Percentiles rank a stretch among this genome's conserved stretches.
Conservation (phyloP, 2,329 filamentous ascomycete species). For the Cadophora sp. region DNA sequence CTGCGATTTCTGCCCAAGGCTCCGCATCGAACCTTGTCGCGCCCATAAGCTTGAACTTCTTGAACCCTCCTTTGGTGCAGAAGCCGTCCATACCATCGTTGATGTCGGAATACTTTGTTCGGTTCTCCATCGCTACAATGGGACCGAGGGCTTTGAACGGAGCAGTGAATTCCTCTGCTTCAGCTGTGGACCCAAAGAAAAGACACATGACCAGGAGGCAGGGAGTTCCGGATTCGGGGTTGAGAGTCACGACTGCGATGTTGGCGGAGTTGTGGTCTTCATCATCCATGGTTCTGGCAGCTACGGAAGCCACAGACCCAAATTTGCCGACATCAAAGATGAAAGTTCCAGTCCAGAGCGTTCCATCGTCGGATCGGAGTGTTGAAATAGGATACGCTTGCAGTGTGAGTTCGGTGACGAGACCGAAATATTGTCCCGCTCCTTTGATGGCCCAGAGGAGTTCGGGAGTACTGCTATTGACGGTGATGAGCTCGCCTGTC, state of each 20-base stretch:
- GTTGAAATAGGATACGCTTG: conserved; percentile 1
- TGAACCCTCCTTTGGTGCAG: not conserved
- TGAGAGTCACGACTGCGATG: conserved; percentile 1
- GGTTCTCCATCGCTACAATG: not conserved
- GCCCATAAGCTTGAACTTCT: not conserved
- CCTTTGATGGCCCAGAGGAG: conserved; percentile 4
- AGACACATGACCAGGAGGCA: not conserved
- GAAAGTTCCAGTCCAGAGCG: not conserved
- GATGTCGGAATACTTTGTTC: not conserved
- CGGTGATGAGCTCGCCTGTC: not conserved
- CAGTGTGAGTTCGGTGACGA: not conserved
- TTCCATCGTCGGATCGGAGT: not conserved
- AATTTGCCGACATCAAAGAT: not conserved
- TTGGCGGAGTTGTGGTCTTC: not conserved
- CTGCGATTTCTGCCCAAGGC: not conserved
- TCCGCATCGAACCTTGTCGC: not conserved
- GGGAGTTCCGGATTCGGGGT: not conserved
- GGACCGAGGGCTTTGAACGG: not conserved
- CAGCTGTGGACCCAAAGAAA: not conserved
- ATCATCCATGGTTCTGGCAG: not conserved
- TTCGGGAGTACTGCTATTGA: not conserved
- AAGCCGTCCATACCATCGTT: conserved; percentile 1
- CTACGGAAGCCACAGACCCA: not conserved
- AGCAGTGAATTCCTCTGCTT: conserved; percentile 1
- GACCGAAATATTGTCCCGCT: not conserved